These are phyloP conservation scores for Artemisia annua DNA, from an alignment of 129 eudicot genomes.

Conservation along the genomic window DNA sequence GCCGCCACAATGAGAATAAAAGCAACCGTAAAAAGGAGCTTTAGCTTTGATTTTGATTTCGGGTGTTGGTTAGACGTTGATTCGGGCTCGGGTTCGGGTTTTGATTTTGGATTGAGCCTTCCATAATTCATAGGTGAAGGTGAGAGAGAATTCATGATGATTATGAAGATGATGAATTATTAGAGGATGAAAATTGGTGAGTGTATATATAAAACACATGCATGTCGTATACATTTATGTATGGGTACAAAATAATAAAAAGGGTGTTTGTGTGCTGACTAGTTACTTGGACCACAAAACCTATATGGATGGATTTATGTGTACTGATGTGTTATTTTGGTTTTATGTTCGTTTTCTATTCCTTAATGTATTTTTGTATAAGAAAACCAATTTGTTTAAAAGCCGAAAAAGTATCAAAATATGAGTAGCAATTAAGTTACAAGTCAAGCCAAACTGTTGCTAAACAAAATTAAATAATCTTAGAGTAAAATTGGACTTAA, in stretches of 20 bases:
- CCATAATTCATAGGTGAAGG: conserved; percentile 34
- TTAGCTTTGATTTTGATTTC: conserved; percentile 38
- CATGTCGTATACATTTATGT: not conserved
- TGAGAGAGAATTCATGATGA: not conserved
- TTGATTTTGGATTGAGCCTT: conserved; percentile 22
- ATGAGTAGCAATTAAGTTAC: too few species aligned
- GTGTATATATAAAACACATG: not conserved
- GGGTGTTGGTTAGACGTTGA: conserved; percentile 8
- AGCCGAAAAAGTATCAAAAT: too few species aligned
- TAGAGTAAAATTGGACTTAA: too few species aligned
- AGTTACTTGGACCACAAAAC: conserved; percentile 29
- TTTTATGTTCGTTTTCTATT: not conserved
- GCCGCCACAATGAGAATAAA: conserved; percentile 48
- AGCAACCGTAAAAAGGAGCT: conserved; percentile 27
- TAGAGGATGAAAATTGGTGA: conserved; percentile 8
- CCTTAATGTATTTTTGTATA: too few species aligned
- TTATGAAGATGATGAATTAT: conserved; percentile 18
- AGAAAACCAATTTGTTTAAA: too few species aligned
- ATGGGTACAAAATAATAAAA: not conserved
- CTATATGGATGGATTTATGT: not conserved
- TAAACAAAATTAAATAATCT: too few species aligned
- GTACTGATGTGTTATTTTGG: not conserved
- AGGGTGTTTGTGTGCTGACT: conserved; percentile 28
- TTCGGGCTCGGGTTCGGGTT: not conserved
- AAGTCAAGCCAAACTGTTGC: too few species aligned